phyloP scores from a whole-genome alignment of 768 basidiomycete genomes.

The Hericium erinaceus region DNA sequence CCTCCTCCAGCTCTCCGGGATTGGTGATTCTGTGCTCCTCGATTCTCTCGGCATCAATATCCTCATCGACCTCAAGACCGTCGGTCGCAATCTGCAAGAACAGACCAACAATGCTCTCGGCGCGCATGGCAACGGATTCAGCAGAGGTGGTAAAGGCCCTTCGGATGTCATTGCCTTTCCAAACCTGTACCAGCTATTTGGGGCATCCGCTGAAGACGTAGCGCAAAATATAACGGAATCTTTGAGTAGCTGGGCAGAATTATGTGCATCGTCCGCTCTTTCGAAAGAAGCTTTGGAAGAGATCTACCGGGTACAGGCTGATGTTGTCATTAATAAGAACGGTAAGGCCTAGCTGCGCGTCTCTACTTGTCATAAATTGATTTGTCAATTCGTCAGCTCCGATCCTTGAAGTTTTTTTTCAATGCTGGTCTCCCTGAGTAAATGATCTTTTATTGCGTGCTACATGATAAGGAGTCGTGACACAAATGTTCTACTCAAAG shows the following conservation, averaged over 20 bases:
- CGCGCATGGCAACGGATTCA: constrained; percentile 17
- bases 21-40: constrained; percentile 22
- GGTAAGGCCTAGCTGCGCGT: background rate
- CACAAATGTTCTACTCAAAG: constrained; percentile 5
- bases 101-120: constrained; percentile 34
- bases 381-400: background rate
- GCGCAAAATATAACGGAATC: background rate
- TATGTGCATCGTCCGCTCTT: background rate
- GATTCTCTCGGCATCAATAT: constrained; percentile 19
- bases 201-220: constrained; percentile 15
- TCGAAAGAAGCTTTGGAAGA: background rate
- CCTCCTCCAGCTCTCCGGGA: constrained; percentile 23
- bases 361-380: background rate
- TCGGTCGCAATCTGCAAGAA: constrained; percentile 31
- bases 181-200: constrained; percentile 40
- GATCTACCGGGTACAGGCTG: background rate
- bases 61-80: constrained; percentile 25
- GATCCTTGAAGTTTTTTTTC: background rate
- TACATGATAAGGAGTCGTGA: background rate
- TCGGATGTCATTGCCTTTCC: constrained; percentile 41
- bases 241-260: background rate
- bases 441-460: background rate
- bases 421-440: background rate
- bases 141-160: background rate
- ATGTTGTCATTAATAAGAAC: background rate